phyloP scores from a whole-genome alignment of 2,329 filamentous ascomycete species.

The Didymella lethalis region DNA sequence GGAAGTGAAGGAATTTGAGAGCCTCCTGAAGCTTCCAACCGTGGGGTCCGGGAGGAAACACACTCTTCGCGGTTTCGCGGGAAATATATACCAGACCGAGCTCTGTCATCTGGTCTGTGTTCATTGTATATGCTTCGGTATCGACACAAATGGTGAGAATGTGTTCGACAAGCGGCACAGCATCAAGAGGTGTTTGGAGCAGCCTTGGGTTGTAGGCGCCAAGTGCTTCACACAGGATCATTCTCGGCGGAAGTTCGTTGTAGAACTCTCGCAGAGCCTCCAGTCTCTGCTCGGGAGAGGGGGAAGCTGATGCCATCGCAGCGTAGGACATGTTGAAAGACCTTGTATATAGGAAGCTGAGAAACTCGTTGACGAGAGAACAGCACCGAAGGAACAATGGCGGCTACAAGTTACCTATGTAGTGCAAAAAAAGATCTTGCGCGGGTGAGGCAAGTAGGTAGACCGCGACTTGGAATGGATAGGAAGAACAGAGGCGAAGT shows the following conservation, averaged over 20 bases:
- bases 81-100: constrained; percentile 30
- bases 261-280: constrained; percentile 1
- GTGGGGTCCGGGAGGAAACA: constrained; percentile 18
- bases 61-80: constrained; percentile 4
- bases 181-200: not conserved
- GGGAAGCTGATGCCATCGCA: not conserved
- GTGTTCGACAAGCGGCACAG: constrained; percentile 18
- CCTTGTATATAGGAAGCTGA: no score
- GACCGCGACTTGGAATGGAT: no score
- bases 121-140: constrained; percentile 34
- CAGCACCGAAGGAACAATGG: no score
- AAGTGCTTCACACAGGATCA: not conserved
- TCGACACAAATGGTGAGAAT: constrained; percentile 33
- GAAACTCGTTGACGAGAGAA: no score
- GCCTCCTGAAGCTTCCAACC: constrained; percentile 31
- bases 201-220: not conserved
- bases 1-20: constrained; percentile 33
- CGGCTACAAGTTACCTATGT: no score
- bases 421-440: no score
- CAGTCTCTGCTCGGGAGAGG: constrained; percentile 2
- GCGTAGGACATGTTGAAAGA: not conserved
- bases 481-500: not conserved
- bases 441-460: no score
- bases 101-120: constrained; percentile 34
- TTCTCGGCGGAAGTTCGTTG: not conserved